These are phyloP conservation scores for Pythium diclinum DNA, from an alignment of 352 stramenopile species.

Conservation along the genomic window DNA sequence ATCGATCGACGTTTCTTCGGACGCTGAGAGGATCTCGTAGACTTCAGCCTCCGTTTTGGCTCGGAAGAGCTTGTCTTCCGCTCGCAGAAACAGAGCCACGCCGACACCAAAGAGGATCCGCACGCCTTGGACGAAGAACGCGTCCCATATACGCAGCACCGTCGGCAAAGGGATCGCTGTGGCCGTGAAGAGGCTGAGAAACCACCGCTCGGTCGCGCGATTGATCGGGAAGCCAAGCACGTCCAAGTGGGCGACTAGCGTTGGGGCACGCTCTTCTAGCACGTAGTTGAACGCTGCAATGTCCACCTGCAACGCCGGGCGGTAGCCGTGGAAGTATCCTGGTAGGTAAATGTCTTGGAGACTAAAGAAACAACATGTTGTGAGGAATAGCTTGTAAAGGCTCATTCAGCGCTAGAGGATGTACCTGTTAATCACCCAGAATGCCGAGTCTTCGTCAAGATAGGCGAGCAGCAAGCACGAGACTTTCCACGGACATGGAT, in stretches of 20 bases:
- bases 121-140: constrained; percentile 70
- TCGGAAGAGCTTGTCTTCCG: constrained; percentile 65
- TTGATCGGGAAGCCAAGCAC: constrained; percentile 54
- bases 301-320: constrained; percentile 69
- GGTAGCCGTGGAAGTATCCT: constrained; percentile 78
- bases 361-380: constrained; percentile 20
- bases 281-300: constrained; percentile 51
- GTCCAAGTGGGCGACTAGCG: constrained; percentile 49
- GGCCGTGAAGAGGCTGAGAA: constrained; percentile 70
- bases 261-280: constrained; percentile 49
- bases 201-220: constrained; percentile 63
- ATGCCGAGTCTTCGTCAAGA: constrained; percentile 72
- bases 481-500: constrained; percentile 71
- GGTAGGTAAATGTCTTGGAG: constrained; percentile 65
- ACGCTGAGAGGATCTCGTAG: constrained; percentile 46
- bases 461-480: constrained; percentile 68
- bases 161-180: constrained; percentile 65
- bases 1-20: constrained; percentile 64
- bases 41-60: constrained; percentile 51
- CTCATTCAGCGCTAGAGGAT: neutral
- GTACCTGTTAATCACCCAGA: constrained; percentile 84
- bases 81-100: constrained; percentile 60
- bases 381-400: too few relatives aligned
- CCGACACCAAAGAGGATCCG: constrained; percentile 71
- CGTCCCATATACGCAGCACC: constrained; percentile 80